phyloP scores from a whole-genome alignment of 1,284 basidiomycete species.

The Apiotrichum mycotoxinovorans region DNA sequence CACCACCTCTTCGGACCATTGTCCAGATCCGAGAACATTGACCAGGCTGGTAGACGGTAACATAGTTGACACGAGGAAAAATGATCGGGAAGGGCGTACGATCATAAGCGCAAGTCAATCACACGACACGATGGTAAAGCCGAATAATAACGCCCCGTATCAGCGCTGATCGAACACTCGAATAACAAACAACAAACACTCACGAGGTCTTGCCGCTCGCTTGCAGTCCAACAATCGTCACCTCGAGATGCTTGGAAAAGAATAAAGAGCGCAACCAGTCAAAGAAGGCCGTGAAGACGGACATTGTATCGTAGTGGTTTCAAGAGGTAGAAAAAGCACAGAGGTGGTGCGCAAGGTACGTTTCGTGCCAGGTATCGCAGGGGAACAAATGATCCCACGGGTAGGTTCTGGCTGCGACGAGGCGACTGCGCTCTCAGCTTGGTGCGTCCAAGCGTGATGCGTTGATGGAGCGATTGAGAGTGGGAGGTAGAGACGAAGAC shows the following conservation, averaged over 20 bases:
- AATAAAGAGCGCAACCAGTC: slow-evolving; percentile 59
- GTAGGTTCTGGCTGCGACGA: too few relatives aligned
- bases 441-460: too few relatives aligned
- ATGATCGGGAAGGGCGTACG: background rate
- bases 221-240: slow-evolving; percentile 90
- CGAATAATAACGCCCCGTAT: background rate
- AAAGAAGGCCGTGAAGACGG: slow-evolving; percentile 43
- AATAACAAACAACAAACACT: slow-evolving; percentile 9
- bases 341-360: too few relatives aligned
- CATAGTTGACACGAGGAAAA: too few relatives aligned
- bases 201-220: slow-evolving; percentile 89
- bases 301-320: background rate
- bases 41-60: slow-evolving; percentile 55
- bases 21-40: slow-evolving; percentile 81
- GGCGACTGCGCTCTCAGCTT: too few relatives aligned
- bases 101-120: background rate
- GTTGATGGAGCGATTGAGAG: too few relatives aligned
- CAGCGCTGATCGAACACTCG: background rate
- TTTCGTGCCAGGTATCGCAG: too few relatives aligned
- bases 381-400: too few relatives aligned
- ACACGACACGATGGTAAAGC: background rate
- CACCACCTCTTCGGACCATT: slow-evolving; percentile 91
- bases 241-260: slow-evolving; percentile 87
- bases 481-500: too few relatives aligned
- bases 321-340: background rate